phyloP scores from a whole-genome alignment of 495 filamentous ascomycete species.

The Venustampulla echinocandica region DNA sequence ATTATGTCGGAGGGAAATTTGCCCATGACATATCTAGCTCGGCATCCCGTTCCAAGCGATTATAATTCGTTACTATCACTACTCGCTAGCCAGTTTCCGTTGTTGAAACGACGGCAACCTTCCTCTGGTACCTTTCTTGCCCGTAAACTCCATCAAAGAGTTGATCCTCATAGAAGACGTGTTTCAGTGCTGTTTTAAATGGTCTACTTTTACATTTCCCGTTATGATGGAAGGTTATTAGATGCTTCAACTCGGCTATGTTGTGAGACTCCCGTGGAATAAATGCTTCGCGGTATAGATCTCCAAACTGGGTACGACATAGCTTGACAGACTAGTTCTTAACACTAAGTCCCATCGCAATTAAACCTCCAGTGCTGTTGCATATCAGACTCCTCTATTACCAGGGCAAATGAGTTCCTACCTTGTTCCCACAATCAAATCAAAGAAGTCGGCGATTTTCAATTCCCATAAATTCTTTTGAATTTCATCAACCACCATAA shows the following conservation, averaged over 20 bases:
- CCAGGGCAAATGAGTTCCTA: slow-evolving; percentile 19
- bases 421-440: slow-evolving; percentile 46
- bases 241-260: slow-evolving; percentile 27
- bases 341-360: slow-evolving; percentile 45
- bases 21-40: no score
- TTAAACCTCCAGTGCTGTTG: slow-evolving; percentile 45
- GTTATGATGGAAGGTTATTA: slow-evolving; percentile 29
- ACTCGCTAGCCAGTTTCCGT: slow-evolving; percentile 28
- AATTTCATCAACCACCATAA: slow-evolving; percentile 36
- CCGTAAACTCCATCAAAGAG: slow-evolving; percentile 32
- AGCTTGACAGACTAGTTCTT: slow-evolving; percentile 37
- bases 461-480: slow-evolving; percentile 31
- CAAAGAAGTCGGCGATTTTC: slow-evolving; percentile 36
- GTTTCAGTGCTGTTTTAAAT: slow-evolving; percentile 27
- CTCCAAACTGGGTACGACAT: slow-evolving; percentile 35
- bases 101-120: slow-evolving; percentile 41
- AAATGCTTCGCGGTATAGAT: slow-evolving; percentile 36
- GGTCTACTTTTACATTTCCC: slow-evolving; percentile 36
- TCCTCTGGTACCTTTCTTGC: slow-evolving; percentile 24
- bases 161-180: slow-evolving; percentile 26
- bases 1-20: no score
- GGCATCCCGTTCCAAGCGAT: no score
- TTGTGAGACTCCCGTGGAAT: slow-evolving; percentile 29
- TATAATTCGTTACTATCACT: slow-evolving; percentile 14
- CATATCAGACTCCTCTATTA: neutral